phyloP scores from a whole-genome alignment of 2,329 filamentous ascomycete species.

The Paraconiothyrium brasiliense region DNA sequence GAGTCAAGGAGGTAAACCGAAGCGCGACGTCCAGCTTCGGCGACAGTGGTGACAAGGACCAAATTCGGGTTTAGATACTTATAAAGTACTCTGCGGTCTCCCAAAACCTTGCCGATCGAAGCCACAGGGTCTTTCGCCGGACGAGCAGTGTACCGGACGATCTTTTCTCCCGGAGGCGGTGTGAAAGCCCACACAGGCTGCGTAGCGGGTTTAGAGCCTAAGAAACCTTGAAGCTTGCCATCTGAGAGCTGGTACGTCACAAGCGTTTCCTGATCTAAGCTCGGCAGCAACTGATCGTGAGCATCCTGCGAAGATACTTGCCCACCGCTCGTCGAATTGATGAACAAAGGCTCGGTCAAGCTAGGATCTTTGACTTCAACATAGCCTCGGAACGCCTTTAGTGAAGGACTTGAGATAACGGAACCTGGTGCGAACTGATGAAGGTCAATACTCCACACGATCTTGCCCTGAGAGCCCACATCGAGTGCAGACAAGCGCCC shows the following conservation, averaged over 20 bases:
- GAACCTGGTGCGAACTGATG: conserved; percentile 65
- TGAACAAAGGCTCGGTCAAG: conserved; percentile 35
- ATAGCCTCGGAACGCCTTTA: conserved; percentile 45
- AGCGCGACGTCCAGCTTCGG: conserved; percentile 67
- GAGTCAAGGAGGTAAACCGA: conserved; percentile 85
- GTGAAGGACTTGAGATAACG: conserved; percentile 69
- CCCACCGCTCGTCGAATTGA: conserved; percentile 47
- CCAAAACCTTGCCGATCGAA: conserved; percentile 92
- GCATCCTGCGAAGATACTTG: conserved; percentile 32
- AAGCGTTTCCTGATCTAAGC: conserved; percentile 33
- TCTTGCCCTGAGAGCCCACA: conserved; percentile 74
- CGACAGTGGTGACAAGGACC: conserved; percentile 75
- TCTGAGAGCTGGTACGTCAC: conserved; percentile 45
- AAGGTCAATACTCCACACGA: conserved; percentile 79
- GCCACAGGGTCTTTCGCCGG: conserved; percentile 86
- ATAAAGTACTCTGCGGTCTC: conserved; percentile 92
- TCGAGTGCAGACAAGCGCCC: conserved; percentile 85
- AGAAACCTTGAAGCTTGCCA: conserved; percentile 44
- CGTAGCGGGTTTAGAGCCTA: conserved; percentile 32
- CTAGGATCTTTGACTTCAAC: conserved; percentile 43
- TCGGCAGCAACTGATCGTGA: conserved; percentile 22
- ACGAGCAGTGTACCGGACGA: conserved; percentile 73
- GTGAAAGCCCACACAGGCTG: conserved; percentile 74
- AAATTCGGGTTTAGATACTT: conserved; percentile 95
- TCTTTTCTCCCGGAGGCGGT: conserved; percentile 70